Evolutionary conservation across 2,329 filamentous ascomycete genomes (phyloP), one percentile per base, ranked within the genome.

Genomic region (Didymella arachidicola): DNA sequence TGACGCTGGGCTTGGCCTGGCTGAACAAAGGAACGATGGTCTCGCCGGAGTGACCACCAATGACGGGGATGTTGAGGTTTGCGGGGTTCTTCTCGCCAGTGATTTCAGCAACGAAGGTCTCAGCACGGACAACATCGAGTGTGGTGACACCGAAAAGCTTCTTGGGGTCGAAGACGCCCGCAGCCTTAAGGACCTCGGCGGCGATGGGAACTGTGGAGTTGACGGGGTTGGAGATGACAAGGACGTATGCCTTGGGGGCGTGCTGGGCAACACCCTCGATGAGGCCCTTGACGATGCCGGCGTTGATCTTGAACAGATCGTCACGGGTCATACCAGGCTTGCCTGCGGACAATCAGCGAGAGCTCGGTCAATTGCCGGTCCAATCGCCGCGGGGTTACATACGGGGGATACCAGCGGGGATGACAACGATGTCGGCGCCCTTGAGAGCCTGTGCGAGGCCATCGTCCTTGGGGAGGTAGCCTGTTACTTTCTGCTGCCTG

Each of bases 261-360:
- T 90, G 87, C 78, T 97, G 89, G 71, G 94, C 93, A 72, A 92
- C 87, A 52, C 91, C 89, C 84, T 96, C 90, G 72, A 96, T 89
- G 69, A 99, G 86, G 71, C 92, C 93, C 82, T 95, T 92, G 77
- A 99, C 95, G 76, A 99, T 99, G 73, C 93, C 92, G 61, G 95
- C 95, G 80, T 99, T 99, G 86, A 97, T 97, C 84, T 97, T 97
- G 90, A 99, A 99, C 60, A 99, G 91, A 78, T 98, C 95, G 75
- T 99, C 95, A 83, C 95, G 93, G 80, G 91, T 97, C 95, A 99
- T 99, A 75, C 95, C 95, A 72, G 95, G 95, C 87, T 98, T 98
- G 82, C 94, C 94, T 97, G 66, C 59, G 59, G n/a, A 29, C 22
- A n/a, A 44, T 76, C 48, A 74, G 65, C 49, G 41, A 45, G 29